phyloP scores from a whole-genome alignment of 257 asterid genomes.

The Petunia secreta region DNA sequence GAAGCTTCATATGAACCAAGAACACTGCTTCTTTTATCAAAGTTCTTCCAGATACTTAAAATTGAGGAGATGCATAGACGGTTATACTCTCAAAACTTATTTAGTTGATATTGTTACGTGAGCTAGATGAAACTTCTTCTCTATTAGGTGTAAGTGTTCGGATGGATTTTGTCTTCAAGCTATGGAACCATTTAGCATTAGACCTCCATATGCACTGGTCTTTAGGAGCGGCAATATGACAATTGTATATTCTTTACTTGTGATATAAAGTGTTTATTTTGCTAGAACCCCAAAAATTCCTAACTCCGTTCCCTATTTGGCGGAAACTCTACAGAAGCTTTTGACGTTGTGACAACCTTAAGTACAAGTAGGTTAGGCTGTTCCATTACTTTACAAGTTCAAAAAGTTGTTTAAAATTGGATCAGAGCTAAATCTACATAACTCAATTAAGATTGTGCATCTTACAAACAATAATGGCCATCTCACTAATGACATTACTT shows the following conservation, averaged over 20 bases:
- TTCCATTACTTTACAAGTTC: too few relatives aligned
- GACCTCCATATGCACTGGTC: conserved; percentile 6
- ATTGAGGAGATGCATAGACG: neutral
- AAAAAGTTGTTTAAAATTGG: too few relatives aligned
- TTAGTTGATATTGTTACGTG: neutral
- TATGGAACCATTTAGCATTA: neutral
- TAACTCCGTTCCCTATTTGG: neutral
- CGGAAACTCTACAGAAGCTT: neutral
- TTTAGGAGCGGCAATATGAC: neutral
- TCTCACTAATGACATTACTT: conserved; percentile 5
- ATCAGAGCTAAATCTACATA: too few relatives aligned
- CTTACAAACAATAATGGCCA: conserved; percentile 5
- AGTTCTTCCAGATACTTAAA: neutral
- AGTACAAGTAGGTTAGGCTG: too few relatives aligned
- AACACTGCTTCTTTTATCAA: neutral
- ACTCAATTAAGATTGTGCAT: neutral
- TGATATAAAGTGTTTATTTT: neutral
- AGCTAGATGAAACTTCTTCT: neutral
- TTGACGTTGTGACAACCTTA: too few relatives aligned
- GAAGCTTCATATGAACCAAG: conserved; percentile 16
- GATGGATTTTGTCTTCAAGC: conserved; percentile 13
- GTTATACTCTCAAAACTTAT: conserved; percentile 8
- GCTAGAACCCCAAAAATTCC: neutral
- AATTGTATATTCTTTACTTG: neutral
- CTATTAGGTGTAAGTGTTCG: neutral